phyloP scores from a whole-genome alignment of 768 basidiomycete genomes.

The Termitomyces sp. region DNA sequence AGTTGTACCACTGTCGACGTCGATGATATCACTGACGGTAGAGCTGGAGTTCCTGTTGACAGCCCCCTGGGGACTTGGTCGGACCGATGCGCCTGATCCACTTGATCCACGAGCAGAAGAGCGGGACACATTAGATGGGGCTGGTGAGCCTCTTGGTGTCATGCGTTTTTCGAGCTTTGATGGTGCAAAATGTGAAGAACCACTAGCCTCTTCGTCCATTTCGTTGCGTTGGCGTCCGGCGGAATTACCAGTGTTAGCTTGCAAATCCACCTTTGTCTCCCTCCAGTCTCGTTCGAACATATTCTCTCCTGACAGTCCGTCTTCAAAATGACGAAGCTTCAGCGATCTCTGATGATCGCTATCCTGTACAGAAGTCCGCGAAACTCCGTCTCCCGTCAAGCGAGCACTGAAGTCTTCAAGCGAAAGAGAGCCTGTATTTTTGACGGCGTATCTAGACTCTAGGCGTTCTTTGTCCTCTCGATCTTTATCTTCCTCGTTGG shows the following conservation, averaged over 20 bases:
- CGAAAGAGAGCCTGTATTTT: conserved; percentile 66
- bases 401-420: conserved; percentile 66
- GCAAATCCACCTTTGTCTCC: conserved; percentile 52
- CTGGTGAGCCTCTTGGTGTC: conserved; percentile 31
- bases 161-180: conserved; percentile 18
- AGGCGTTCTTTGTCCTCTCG: conserved; percentile 33
- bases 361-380: conserved; percentile 21
- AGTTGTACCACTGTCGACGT: conserved; percentile 33
- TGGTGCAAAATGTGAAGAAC: conserved; percentile 7
- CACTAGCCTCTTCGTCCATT: conserved; percentile 16
- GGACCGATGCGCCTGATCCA: conserved; percentile 45
- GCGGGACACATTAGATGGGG: conserved; percentile 36
- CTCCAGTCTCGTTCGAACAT: conserved; percentile 74
- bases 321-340: conserved; percentile 57
- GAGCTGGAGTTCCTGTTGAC: conserved; percentile 36
- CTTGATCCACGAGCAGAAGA: conserved; percentile 44
- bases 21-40: conserved; percentile 36
- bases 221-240: conserved; percentile 16
- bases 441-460: conserved; percentile 33
- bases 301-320: conserved; percentile 55
- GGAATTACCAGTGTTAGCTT: conserved; percentile 21
- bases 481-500: conserved; percentile 37
- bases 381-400: conserved; percentile 55
- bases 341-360: conserved; percentile 31
- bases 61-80: conserved; percentile 45